These are phyloP conservation scores for Parafenestella ontariensis DNA, from an alignment of 2,329 filamentous ascomycete species.

Conservation along the genomic window DNA sequence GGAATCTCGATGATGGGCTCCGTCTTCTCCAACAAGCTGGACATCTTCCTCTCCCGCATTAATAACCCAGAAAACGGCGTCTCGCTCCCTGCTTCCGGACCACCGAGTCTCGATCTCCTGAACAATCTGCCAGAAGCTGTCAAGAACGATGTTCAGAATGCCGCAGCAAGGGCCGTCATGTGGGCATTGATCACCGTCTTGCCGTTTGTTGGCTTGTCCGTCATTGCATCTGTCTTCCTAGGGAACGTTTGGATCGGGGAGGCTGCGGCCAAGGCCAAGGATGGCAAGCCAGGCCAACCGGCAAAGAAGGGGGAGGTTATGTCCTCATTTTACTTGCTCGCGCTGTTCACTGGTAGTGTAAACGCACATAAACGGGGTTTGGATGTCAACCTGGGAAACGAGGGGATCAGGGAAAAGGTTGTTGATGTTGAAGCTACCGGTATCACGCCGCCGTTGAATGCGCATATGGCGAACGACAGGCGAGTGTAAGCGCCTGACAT, in stretches of 20 bases:
- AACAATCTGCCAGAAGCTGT: conserved; percentile 48
- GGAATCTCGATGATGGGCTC: conserved; percentile 71
- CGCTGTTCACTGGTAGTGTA: conserved; percentile 17
- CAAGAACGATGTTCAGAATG: conserved; percentile 51
- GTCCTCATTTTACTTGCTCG: conserved; percentile 25
- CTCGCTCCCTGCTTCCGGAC: conserved; percentile 22
- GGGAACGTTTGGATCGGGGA: conserved; percentile 62
- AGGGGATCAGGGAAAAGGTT: conserved; percentile 7
- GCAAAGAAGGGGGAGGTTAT: conserved; percentile 27
- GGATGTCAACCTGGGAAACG: conserved; percentile 17
- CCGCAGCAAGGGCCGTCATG: conserved; percentile 65
- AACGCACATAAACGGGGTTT: conserved; percentile 20
- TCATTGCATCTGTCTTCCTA: conserved; percentile 54
- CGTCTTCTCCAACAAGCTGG: conserved; percentile 69
- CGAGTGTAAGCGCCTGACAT: background rate
- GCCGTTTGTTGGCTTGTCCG: conserved; percentile 63
- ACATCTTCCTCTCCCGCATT: conserved; percentile 35
- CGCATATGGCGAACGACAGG: conserved; percentile 5
- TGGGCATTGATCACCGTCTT: conserved; percentile 69
- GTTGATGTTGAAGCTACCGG: conserved; percentile 15
- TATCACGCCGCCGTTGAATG: background rate
- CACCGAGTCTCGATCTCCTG: conserved; percentile 42
- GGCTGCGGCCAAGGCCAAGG: conserved; percentile 28
- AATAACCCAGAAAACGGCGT: conserved; percentile 24
- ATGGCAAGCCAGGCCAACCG: conserved; percentile 24